Evolutionary conservation across 2,329 filamentous ascomycete genomes (phyloP).

Genomic region (Fusarium agapanthi): DNA sequence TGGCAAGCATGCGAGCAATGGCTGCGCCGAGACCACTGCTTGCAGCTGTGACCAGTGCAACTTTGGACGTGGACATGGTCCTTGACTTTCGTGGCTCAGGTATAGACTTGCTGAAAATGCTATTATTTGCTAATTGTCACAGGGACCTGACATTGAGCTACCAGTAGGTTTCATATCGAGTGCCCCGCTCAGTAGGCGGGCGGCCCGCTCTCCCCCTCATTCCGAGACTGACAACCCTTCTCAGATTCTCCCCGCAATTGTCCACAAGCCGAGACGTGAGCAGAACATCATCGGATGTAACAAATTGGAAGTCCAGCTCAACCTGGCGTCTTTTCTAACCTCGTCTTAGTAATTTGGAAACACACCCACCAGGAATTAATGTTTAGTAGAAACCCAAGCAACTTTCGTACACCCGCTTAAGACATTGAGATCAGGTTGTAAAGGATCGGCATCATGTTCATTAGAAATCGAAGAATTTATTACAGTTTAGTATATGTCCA

Average conservation of each 20-base stretch:
- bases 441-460: neutral
- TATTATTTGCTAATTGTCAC: neutral
- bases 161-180: neutral
- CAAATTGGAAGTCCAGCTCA: accelerated
- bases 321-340: accelerated
- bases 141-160: neutral
- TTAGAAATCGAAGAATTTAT: accelerated
- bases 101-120: accelerated
- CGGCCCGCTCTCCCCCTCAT: neutral
- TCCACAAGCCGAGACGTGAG: neutral
- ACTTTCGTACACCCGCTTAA: accelerated
- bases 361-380: accelerated
- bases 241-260: neutral
- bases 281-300: neutral
- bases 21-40: conserved; percentile 76
- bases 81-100: accelerated
- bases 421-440: accelerated
- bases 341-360: neutral
- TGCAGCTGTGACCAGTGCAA: conserved; percentile 60
- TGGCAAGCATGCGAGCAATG: conserved; percentile 72
- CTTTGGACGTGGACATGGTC: conserved; percentile 3
- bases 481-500: too few species aligned
- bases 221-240: neutral
- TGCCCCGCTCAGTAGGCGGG: neutral
- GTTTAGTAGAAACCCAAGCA: accelerated